Evolutionary conservation across 2,329 filamentous ascomycete genomes (phyloP), one percentile per base, ranked within the genome.

Genomic region (Ploettnerulaceae sp.): DNA sequence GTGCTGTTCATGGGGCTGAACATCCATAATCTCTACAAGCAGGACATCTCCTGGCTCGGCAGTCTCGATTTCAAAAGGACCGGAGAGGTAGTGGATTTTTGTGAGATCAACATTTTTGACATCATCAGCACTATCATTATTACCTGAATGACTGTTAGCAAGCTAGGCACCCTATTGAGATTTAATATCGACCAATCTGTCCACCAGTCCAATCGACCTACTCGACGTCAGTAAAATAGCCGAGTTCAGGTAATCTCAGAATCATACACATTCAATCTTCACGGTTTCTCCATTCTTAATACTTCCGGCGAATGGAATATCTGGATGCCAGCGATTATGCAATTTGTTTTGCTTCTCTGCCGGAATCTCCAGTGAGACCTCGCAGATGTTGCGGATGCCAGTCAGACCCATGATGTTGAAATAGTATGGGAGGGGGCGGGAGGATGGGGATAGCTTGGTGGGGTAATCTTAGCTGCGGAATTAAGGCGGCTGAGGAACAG

Each of bases 251-350:
- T n/a, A n/a, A n/a, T n/a, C n/a, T n/a, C n/a, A n/a, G n/a, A n/a
- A n/a, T n/a, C n/a, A n/a, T 56, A 62, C 72, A 61, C 90, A 95
- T 72, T 95, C 88, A 55, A 95, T 95, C 68, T 94, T 95, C 56
- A 95, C 89, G 0, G 86, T 86, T 68, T 95, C 90, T 22, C 83
- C 84, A 61, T 90, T 82, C 58, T 85, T 82, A 60, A 96, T 89
- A 1, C 76, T 80, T 24, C 74, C 85, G 40, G 74, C 76, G 46
- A 76, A 79, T 0, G 90, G 90, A 41, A 95, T 84, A 55, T 95
- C 89, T 26, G 90, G 90, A 62, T 96, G 90, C 90, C 89, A 95
- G 65, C 89, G 76, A 61, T 96, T 96, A 67, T 91, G 86, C 7
- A 90, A 69, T 41, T 77, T 76, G 2, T 76, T 67, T 62, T 91